Evolutionary conservation across 2,329 filamentous ascomycete species (phyloP).

Genomic region (Verticillium klebahnii): DNA sequence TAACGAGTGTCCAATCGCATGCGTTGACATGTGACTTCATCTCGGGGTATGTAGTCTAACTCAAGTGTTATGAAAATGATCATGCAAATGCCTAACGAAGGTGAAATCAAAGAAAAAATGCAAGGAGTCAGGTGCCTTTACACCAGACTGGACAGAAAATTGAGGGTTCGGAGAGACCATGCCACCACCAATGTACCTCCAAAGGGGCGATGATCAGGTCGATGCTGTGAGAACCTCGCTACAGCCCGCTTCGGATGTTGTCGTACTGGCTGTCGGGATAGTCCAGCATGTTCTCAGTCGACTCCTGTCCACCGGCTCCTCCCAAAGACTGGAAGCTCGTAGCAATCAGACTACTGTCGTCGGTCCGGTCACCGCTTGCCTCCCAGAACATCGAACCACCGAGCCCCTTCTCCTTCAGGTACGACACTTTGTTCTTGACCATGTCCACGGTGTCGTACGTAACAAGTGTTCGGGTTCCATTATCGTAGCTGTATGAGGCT

Average conservation of each 20-base stretch:
- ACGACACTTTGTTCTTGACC: conserved; percentile 58
- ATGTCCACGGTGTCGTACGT: conserved; percentile 65
- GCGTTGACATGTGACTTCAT: too few species aligned
- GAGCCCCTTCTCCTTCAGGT: conserved; percentile 57
- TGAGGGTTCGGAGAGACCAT: too few species aligned
- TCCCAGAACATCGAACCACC: conserved; percentile 89
- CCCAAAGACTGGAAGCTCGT: conserved; percentile 35
- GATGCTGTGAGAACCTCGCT: background rate
- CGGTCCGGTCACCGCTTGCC: conserved; percentile 61
- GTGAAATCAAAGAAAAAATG: too few species aligned
- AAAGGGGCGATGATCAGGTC: background rate
- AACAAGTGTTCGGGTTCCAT: conserved; percentile 55
- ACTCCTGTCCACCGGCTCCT: conserved; percentile 32
- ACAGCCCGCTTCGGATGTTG: conserved; percentile 41
- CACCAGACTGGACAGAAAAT: too few species aligned
- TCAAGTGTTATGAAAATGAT: too few species aligned
- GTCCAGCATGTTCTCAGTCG: conserved; percentile 41
- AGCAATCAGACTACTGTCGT: conserved; percentile 55
- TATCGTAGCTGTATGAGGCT: conserved; percentile 69
- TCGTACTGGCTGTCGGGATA: conserved; percentile 52
- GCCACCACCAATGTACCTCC: too few species aligned
- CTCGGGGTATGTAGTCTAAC: too few species aligned
- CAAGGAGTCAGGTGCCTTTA: too few species aligned
- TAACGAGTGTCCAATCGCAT: too few species aligned
- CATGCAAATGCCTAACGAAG: too few species aligned